These are phyloP conservation scores for Mantamonas sphyraenae DNA, from an alignment of 78 protist species.

Conservation along the genomic window DNA sequence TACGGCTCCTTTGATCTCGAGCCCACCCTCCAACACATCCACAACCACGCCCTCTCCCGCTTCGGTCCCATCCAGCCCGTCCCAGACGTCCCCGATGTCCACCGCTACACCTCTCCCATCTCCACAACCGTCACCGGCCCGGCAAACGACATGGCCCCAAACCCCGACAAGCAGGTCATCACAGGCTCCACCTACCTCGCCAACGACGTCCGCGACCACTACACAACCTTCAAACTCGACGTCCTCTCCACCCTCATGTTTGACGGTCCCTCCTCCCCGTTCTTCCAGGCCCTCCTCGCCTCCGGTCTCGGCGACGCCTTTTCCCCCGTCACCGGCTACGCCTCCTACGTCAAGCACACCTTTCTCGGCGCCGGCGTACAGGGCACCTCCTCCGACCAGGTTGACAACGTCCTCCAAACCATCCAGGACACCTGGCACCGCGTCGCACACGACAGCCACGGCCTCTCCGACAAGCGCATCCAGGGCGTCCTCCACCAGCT, in stretches of 20 bases:
- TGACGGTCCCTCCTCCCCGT: constrained; percentile 21
- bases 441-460: too few species aligned
- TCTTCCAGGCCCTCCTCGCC: constrained; percentile 32
- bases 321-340: constrained; percentile 19
- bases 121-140: too few species aligned
- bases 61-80: not conserved
- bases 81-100: not conserved
- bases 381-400: too few species aligned
- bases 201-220: not conserved
- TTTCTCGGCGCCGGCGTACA: too few species aligned
- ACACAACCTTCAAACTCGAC: not conserved
- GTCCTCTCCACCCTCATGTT: not conserved
- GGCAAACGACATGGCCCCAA: too few species aligned
- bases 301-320: constrained; percentile 16
- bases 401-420: too few species aligned
- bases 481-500: too few species aligned
- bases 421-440: too few species aligned
- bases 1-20: constrained; percentile 19
- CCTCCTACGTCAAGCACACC: too few species aligned
- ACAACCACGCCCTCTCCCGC: not conserved
- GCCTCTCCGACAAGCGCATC: too few species aligned
- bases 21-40: not conserved
- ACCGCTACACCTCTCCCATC: not conserved
- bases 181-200: not conserved
- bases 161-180: not conserved